Base-by-base conservation (phyloP, 352 stramenopile genomes). In the Globisporangium yorkense region DNA sequence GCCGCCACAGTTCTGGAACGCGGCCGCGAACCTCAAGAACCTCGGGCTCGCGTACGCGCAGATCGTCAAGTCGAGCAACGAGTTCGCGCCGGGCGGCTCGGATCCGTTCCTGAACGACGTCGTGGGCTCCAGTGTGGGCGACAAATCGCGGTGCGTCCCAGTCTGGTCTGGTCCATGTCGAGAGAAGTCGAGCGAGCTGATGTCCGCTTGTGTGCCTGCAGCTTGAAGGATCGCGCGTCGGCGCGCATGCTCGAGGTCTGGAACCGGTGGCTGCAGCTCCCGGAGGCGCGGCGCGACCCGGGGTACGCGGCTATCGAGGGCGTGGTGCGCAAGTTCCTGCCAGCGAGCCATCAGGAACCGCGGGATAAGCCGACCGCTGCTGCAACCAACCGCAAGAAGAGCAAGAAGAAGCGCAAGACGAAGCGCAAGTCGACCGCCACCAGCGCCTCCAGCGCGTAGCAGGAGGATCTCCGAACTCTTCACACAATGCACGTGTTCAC, bases 31-130 rank as follows among this genome's bases (percentile, higher is more conserved):
- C 45, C 70, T 96, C 21, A 98, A 98, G 74, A 98, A 98, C 67
- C 64, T 97, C 13, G 95, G 93, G 21, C 67, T 98, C 2, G 92
- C 84, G 24, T 97, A 98, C 55, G 88, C 97, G 40, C 87, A 98
- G 67, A 96, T 98, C 18, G 82, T 97, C 43, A 87, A 86, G 56
- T 84, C 82, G n/a, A 78, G 62, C n/a, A 40, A 81, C 16, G 71
- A 82, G 12, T 89, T 88, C 60, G 37, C 35, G 2, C 5, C 4
- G 8, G 35, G 27, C 9, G 59, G 40, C 3, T 21, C n/a, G 2
- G 76, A 88, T 54, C 69, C 75, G 20, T 85, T 84, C 55, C 69
- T 77, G 37, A 88, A 86, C 48, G 66, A 60, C 2, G 63, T 66
- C 5, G 76, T 87, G 3, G 80, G 77, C 1, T 40, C 57, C 2